These are phyloP conservation scores for Aureobasidium zeae DNA, from an alignment of 2,329 filamentous ascomycete genomes.

Conservation along the genomic window DNA sequence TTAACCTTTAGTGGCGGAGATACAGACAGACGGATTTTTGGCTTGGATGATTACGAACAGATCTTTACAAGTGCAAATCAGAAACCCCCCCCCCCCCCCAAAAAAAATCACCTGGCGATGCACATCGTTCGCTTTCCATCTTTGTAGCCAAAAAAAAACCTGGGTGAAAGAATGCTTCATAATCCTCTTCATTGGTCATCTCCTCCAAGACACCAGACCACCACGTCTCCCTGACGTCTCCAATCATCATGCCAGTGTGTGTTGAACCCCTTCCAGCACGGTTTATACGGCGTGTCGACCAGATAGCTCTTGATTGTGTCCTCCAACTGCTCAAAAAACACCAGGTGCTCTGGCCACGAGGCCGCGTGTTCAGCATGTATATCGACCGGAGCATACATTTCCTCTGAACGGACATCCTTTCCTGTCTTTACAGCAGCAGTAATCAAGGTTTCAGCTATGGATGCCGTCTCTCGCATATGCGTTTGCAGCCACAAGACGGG, in stretches of 20 bases:
- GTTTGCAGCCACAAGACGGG: slow-evolving; percentile 38
- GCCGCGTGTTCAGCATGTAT: slow-evolving; percentile 18
- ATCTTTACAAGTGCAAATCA: too few species aligned
- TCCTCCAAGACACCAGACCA: slow-evolving; percentile 50
- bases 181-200: too few species aligned
- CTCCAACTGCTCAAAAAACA: slow-evolving; percentile 52
- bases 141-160: too few species aligned
- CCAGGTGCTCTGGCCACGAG: slow-evolving; percentile 39
- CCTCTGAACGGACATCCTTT: too few species aligned
- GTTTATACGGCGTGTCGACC: slow-evolving; percentile 40
- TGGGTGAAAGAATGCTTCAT: too few species aligned
- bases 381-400: too few species aligned
- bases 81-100: too few species aligned
- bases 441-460: background rate
- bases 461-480: slow-evolving; percentile 30
- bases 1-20: slow-evolving; percentile 42
- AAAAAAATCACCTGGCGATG: too few species aligned
- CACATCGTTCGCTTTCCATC: too few species aligned
- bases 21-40: too few species aligned
- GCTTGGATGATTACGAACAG: too few species aligned
- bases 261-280: slow-evolving; percentile 54
- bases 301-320: slow-evolving; percentile 37
- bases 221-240: slow-evolving; percentile 51
- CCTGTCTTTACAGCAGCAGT: too few species aligned
- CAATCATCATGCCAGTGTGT: slow-evolving; percentile 54